Conservation (phyloP, 345 rosid genomes). For the Hypericum perforatum region DNA sequence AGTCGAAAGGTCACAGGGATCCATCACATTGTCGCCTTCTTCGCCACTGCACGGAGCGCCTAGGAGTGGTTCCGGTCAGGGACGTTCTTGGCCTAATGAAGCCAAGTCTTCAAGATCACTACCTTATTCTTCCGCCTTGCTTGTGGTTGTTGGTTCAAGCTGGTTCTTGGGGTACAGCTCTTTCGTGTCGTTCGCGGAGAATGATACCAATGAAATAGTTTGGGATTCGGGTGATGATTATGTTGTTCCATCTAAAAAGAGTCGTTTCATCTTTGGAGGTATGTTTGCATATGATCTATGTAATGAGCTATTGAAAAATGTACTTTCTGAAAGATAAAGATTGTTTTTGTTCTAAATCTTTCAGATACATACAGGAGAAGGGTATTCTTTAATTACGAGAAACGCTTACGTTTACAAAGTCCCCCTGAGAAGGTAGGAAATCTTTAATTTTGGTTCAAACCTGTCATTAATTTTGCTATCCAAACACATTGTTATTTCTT, state of each 20-base stretch:
- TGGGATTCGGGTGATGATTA: slow-evolving; percentile 7
- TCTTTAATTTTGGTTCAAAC: neutral
- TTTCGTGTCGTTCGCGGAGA: slow-evolving; percentile 26
- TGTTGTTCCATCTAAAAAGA: slow-evolving; percentile 15
- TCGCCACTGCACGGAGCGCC: neutral
- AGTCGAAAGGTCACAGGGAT: slow-evolving; percentile 2
- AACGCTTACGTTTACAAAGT: slow-evolving; percentile 19
- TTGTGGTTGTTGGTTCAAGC: slow-evolving; percentile 25
- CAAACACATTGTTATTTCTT: neutral
- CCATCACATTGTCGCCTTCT: slow-evolving; percentile 7
- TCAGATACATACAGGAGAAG: slow-evolving; percentile 22
- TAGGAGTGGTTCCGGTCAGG: slow-evolving; percentile 7
- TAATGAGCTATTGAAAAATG: neutral
- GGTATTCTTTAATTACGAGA: slow-evolving; percentile 22
- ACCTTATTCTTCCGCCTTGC: slow-evolving; percentile 12
- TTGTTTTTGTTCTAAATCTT: neutral
- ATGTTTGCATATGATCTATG: neutral
- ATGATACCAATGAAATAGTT: neutral
- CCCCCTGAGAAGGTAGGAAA: slow-evolving; percentile 18
- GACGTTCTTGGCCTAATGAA: slow-evolving; percentile 1
- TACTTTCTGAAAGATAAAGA: neutral
- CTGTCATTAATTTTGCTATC: neutral
- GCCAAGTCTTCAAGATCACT: slow-evolving; percentile 17
- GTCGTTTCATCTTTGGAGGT: slow-evolving; percentile 3
- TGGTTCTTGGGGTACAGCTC: slow-evolving; percentile 24